Base-by-base conservation (phyloP, 2,329 filamentous ascomycete species). In the Verticillium longisporum region DNA sequence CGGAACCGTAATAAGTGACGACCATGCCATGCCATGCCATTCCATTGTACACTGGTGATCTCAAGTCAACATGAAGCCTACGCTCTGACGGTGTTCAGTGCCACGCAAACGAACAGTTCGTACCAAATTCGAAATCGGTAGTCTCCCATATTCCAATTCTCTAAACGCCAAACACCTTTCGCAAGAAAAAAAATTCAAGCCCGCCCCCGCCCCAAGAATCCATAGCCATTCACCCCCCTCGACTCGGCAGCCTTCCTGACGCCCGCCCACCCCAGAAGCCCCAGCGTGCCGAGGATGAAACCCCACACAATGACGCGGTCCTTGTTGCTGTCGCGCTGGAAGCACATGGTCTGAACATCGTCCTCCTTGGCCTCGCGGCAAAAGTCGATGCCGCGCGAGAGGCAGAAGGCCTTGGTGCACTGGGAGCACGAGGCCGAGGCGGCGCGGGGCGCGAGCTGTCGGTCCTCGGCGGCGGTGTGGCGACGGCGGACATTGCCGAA, bases 321-420 rank as follows among this genome's bases (percentile, higher is more conserved):
- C 74, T 88, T 88, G 71, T 81, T 81, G 70, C 83, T 86, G 71
- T 88, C 86, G 65, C 86, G 81, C 77, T 88, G 84, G 74, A 88
- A 88, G 71, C 86, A 88, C 69, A 80, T 78, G 33, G 86, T 86
- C 53, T 83, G 74, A 18, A 88, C 83, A 68, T 88, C 84, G 68
- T 81, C 83, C 66, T 88, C 84, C 65, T 81, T 80, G 59, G 84
- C 84, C 65, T 81, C 78, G 68, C 84, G 82, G 77, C 86, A 88
- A 68, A 88, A 86, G 61, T 83, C 83, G 31, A 88, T 81, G 66
- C 79, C 79, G 64, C 85, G 80, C 55, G 75, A 74, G 9, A 88
- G 80, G 72, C 86, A 88, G 68, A 87, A 88, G 61, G 82, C 82
- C 70, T 85, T 85, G 64, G 86, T 88, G 74, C 86, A 88, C 64